A percentile compares a stretch with the other conserved stretches of the same genome.
phyloP scores from a whole-genome alignment of 2,329 filamentous ascomycete genomes.

The Penicillium thymicola region DNA sequence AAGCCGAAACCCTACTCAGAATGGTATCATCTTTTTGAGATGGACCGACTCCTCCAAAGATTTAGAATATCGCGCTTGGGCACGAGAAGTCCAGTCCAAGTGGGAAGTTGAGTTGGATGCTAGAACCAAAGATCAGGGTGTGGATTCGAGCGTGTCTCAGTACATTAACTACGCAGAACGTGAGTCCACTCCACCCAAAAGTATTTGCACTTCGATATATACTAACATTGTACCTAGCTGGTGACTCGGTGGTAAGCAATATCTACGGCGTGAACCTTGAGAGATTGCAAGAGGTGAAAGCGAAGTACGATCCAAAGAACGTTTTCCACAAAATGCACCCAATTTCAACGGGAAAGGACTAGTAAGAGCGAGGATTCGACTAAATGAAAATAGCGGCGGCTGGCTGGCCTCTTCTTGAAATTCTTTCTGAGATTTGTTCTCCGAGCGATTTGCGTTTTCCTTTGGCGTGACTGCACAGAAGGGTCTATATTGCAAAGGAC shows the following conservation, averaged over 20 bases:
- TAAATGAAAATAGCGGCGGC: background rate
- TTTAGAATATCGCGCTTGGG: conserved; percentile 38
- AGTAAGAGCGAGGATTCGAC: too few species aligned
- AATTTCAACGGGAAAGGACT: conserved; percentile 15
- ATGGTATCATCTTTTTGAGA: conserved; percentile 41
- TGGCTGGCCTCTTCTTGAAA: too few species aligned
- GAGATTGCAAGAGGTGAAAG: conserved; percentile 44
- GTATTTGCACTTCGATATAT: background rate
- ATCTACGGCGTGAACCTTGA: conserved; percentile 47
- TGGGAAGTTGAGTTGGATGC: conserved; percentile 27
- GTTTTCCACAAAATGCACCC: conserved; percentile 47
- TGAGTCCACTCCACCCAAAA: conserved; percentile 15
- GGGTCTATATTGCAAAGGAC: background rate
- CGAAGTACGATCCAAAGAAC: conserved; percentile 47
- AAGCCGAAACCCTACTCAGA: conserved; percentile 46
- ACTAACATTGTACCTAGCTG: conserved; percentile 24
- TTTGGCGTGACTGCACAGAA: background rate
- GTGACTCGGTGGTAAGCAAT: conserved; percentile 33
- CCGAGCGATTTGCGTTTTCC: too few species aligned
- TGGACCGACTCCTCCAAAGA: conserved; percentile 44
- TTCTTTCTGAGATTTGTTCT: background rate
- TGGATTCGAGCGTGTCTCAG: conserved; percentile 26
- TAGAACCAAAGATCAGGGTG: background rate
- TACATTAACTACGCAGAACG: conserved; percentile 39
- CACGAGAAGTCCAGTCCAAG: conserved; percentile 31